Evolutionary conservation across 2,329 filamentous ascomycete genomes (phyloP), one percentile per base, ranked within the genome.

Genomic region (Pyrenochaeta sp.): DNA sequence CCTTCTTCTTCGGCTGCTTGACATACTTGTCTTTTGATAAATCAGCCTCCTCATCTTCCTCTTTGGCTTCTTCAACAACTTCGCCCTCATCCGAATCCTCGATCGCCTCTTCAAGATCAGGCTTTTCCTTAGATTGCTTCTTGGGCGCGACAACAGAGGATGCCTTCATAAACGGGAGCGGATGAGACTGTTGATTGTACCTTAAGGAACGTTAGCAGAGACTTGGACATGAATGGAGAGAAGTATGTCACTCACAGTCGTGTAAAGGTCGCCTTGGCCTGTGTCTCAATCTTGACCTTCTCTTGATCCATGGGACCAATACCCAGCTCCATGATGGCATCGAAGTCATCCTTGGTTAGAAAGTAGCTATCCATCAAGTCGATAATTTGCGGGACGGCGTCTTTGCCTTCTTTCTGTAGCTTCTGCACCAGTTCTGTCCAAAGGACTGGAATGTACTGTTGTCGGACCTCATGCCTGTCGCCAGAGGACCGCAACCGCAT

Each of bases 361-460:
- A 90, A 99, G 79, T 99, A 99, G 74, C 90, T 93, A 74, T 99
- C 95, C 95, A 99, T 98, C 52, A 97, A 84, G 52, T 95, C 88
- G 71, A 99, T 99, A 52, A 97, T 90, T 1, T 91, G 89, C 1
- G 86, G 84, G 4, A 97, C 90, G 7, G 86, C 86, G 0, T 96
- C 93, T 71, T 92, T 95, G 68, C 95, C 95, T 56, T 96, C 89
- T 0, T 81, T 76, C 68, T 92, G 86, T 52, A 99, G 82, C 57
- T 87, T 85, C 68, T 90, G 88, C 64, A 97, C 84, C 24, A 94
- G 84, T 71, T 90, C 87, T 45, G 90, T 86, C 92, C 94, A 98
- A 1, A 99, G 83, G 1, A 93, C 82, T 1, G 95, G 95, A 65
- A 99, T 80, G 69, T 99, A 99, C 72, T 97, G 91, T 77, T 99